A percentile compares a stretch with the other conserved stretches of the same genome.
Conservation (phyloP, 2,329 filamentous ascomycete genomes). For the Aspergillus nomiae region DNA sequence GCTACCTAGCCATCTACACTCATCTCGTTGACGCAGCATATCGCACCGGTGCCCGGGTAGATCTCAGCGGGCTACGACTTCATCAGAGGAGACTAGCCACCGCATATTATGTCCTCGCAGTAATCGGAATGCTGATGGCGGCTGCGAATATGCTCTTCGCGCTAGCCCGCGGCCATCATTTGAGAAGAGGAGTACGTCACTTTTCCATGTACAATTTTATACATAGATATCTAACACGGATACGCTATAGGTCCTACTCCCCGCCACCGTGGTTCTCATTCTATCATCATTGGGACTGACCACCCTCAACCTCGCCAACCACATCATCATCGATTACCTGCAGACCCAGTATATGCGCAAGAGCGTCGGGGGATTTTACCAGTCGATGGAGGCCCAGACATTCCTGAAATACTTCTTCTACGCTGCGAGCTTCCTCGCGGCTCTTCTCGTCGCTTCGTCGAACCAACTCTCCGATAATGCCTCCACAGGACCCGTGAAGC, state of each 20-base stretch:
- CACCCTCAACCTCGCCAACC: constrained; percentile 5
- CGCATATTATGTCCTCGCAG: constrained; percentile 12
- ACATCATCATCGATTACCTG: constrained; percentile 4
- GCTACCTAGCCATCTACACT: constrained; percentile 8
- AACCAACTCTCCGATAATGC: not conserved
- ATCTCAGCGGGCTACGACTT: too few relatives aligned
- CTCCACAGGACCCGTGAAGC: not conserved
- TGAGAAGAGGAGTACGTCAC: constrained; percentile 14
- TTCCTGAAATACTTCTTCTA: constrained; percentile 18
- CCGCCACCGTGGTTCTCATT: constrained; percentile 3
- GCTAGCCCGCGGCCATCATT: constrained; percentile 1
- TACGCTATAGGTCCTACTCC: constrained; percentile 1
- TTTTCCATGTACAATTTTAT: not conserved
- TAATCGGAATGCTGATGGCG: constrained; percentile 13
- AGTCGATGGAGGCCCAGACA: constrained; percentile 3
- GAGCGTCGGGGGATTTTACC: not conserved
- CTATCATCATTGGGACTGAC: constrained; percentile 12
- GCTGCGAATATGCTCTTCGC: constrained; percentile 12
- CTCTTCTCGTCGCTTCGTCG: constrained; percentile 5
- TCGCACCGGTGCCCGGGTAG: too few relatives aligned
- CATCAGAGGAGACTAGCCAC: not conserved
- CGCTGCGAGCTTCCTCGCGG: constrained; percentile 8
- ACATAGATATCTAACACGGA: not conserved
- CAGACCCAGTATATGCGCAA: not conserved
- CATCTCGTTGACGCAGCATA: not conserved